Percentiles rank a stretch among this genome's conserved stretches.
phyloP scores from a whole-genome alignment of 192 early-diverging fungal genomes.

The Podila clonocystis region DNA sequence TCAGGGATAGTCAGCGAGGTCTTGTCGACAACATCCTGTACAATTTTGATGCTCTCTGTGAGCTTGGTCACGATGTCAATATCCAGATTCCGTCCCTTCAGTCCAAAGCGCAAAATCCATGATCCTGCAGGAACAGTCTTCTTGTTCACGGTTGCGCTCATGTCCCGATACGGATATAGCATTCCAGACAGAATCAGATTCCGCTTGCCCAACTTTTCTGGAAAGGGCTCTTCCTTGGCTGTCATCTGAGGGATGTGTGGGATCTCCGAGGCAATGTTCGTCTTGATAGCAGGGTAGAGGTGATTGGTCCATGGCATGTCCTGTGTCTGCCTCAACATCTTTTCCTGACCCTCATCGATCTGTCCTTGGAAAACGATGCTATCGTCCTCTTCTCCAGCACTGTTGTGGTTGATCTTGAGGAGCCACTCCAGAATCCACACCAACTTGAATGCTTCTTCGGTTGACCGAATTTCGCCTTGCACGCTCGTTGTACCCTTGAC shows the following conservation, averaged over 20 bases:
- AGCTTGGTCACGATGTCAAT: constrained; percentile 52
- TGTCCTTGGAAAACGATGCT: constrained; percentile 22
- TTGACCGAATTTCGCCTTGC: constrained; percentile 19
- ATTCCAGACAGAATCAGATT: constrained; percentile 66
- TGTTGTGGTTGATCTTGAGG: constrained; percentile 24
- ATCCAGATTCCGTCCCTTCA: constrained; percentile 66
- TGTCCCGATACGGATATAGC: constrained; percentile 62
- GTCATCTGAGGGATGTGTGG: constrained; percentile 18
- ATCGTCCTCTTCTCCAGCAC: constrained; percentile 4
- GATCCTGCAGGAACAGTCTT: constrained; percentile 54
- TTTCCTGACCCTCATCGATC: constrained; percentile 31
- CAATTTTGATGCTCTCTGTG: constrained; percentile 29
- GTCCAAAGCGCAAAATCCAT: constrained; percentile 65
- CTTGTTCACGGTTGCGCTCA: constrained; percentile 55
- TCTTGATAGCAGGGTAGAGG: constrained; percentile 25
- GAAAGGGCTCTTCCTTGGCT: constrained; percentile 40
- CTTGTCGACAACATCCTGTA: background rate
- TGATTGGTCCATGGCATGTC: constrained; percentile 13
- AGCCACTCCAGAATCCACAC: constrained; percentile 59
- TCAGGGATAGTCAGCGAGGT: background rate
- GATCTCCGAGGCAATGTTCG: constrained; percentile 4
- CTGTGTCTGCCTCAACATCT: constrained; percentile 12
- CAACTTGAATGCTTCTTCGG: constrained; percentile 46
- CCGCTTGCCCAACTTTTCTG: constrained; percentile 45
- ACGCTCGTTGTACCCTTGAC: constrained; percentile 31